Evolutionary conservation across 2,329 filamentous ascomycete species (phyloP), one percentile per base, ranked within the genome.

Genomic region (Fusarium newnesense): DNA sequence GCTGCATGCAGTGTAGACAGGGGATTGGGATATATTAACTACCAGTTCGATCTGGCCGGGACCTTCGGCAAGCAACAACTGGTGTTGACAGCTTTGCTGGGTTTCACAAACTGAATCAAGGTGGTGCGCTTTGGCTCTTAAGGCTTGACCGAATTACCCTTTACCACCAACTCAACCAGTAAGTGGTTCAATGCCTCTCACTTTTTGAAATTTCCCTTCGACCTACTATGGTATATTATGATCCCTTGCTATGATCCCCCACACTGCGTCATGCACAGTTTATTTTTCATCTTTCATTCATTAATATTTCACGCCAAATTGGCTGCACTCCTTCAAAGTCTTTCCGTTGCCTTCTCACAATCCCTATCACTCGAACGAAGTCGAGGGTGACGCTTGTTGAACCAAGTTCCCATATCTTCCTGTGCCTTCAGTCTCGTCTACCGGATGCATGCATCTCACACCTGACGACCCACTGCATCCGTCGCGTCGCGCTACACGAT

Each of bases 401-500:
- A 64, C 50, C 32, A 64, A 54, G 56, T 67, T 69, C 40, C n/a
- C 40, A 28, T 53, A 60, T 42, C 19, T 52, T 46, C 32, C 21
- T 58, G 39, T 57, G 28, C 40, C 50, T 50, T 57, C 39, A 34
- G 56, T 36, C 44, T 50, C 64, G 49, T 69, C 40, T 68, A 61
- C 50, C 76, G 72, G 76, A 70, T 77, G 70, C 75, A 74, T 76
- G 76, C 74, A 77, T 77, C 60, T 76, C 53, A 60, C 49, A 62
- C 67, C 76, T 67, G 65, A 66, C 56, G 76, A 73, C 74, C 76
- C 76, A 77, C 75, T 50, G 47, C 47, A 62, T 74, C 64, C 67
- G 67, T 76, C 75, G 69, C 76, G 74, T 77, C 76, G 75, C 76
- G 76, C 75, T 77, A 77, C 76, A 78, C 74, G 67, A 66, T 76